Base-by-base conservation (phyloP, 2,329 filamentous ascomycete genomes). In the Epichloe coenophiala region DNA sequence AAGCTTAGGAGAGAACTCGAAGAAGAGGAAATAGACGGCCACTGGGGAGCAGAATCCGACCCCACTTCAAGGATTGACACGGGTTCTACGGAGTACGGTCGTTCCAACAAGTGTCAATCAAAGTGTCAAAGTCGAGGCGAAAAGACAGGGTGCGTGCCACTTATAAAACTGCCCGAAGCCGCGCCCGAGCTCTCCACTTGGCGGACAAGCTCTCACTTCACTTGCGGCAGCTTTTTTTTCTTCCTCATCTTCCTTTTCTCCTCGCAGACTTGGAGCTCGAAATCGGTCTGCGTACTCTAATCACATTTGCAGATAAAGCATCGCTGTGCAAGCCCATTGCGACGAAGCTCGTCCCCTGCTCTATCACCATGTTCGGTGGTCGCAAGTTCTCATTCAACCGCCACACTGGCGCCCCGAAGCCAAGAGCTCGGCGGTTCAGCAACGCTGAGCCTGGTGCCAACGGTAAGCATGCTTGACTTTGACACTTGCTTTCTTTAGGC, bases 361-460 rank as follows among this genome's bases (percentile, higher is more conserved):
- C 38, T 3, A 51, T 48, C 61, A 68, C 59, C 50, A 75, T 76
- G 69, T 77, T 77, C 59, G 67, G 69, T 62, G 73, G 72, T 53
- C 77, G 80, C 68, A 81, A 81, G 63, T 83, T 83, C 66, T 81
- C 78, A 55, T 82, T 83, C 68, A 82, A 83, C 67, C 73, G 78
- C 61, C 77, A 81, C 61, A 81, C 80, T 48, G 80, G 80, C 59
- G 73, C 75, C 40, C 80, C 80, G 53, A 74, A 79, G 61, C 68
- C 71, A 40, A 63, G 67, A 38, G 61, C 65, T 42, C 71, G 79
- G 55, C 74, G 79, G 57, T 82, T 81, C 61, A 82, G 77, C 58
- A 71, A 75, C 46, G 72, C 71, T 54, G 78, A 82, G 58, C 73
- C 77, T n/a, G 74, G 71, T 54, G 58, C 64, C 37, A 80, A 73